Evolutionary conservation across 441 rosid species (phyloP).

Genomic region (Jatropha podagrica): DNA sequence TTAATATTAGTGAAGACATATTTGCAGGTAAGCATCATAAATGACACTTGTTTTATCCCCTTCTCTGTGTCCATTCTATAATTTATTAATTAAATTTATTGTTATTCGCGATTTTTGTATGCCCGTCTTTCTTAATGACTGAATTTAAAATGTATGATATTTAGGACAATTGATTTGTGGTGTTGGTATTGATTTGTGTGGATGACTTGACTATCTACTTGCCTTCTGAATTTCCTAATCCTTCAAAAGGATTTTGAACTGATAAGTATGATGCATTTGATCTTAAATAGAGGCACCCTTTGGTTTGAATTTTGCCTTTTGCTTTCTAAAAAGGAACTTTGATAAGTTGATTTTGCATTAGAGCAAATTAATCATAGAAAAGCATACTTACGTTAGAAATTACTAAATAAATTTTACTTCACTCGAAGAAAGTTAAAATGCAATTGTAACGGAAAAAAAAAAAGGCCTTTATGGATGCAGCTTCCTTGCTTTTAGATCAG

Average conservation of each 20-base stretch:
- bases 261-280: background rate
- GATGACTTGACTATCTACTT: background rate
- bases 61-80: background rate
- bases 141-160: background rate
- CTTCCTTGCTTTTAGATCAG: background rate
- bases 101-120: background rate
- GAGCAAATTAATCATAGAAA: background rate
- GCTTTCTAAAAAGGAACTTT: background rate
- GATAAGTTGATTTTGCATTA: background rate
- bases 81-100: background rate
- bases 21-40: slow-evolving; percentile 64
- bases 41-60: background rate
- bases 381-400: background rate
- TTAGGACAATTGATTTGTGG: background rate
- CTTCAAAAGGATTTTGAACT: background rate
- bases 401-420: background rate
- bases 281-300: background rate
- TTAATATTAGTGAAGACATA: slow-evolving; percentile 97
- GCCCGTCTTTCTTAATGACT: background rate
- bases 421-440: background rate
- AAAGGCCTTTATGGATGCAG: no score
- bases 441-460: no score
- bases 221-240: background rate
- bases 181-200: background rate
- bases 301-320: background rate